A percentile compares a stretch with the other conserved stretches of the same genome.
Conservation (phyloP, 805 yeast genomes). For the Nakazawaea peltata region DNA sequence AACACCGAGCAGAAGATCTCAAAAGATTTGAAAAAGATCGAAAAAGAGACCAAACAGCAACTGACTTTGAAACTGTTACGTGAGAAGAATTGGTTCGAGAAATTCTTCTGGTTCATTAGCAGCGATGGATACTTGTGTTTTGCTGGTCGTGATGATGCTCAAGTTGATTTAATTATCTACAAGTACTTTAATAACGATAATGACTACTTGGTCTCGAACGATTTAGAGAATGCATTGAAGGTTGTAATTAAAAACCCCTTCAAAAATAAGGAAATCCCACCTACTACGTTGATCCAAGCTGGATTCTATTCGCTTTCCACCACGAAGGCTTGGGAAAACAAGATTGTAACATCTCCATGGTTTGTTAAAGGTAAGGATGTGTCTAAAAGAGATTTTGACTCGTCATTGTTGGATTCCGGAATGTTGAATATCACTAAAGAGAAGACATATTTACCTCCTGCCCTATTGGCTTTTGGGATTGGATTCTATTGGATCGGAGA, state of each 20-base stretch:
- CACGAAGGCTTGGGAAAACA: conserved; percentile 86
- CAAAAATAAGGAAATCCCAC: conserved; percentile 66
- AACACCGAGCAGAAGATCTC: conserved; percentile 75
- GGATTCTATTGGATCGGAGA: conserved; percentile 73
- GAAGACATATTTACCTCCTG: conserved; percentile 59
- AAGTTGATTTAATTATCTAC: conserved; percentile 72
- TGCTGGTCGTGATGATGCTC: conserved; percentile 78
- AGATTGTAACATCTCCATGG: conserved; percentile 79
- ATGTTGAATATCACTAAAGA: conserved; percentile 45
- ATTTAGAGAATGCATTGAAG: conserved; percentile 62
- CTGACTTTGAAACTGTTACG: conserved; percentile 52
- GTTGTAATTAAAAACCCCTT: conserved; percentile 79
- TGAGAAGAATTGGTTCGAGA: conserved; percentile 84
- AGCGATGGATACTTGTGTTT: conserved; percentile 81
- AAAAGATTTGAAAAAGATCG: conserved; percentile 59
- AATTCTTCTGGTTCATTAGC: conserved; percentile 89
- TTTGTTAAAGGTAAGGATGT: conserved; percentile 64
- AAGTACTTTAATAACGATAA: conserved; percentile 61
- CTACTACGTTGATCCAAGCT: conserved; percentile 83
- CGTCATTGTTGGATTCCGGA: conserved; percentile 53
- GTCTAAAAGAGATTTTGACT: conserved; percentile 58
- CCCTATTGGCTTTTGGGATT: conserved; percentile 86
- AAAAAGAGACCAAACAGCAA: conserved; percentile 33
- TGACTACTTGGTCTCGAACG: conserved; percentile 70
- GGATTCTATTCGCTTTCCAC: conserved; percentile 77